Conservation (phyloP, 1,139 yeast genomes). For the Geotrichum citri-aurantii region DNA sequence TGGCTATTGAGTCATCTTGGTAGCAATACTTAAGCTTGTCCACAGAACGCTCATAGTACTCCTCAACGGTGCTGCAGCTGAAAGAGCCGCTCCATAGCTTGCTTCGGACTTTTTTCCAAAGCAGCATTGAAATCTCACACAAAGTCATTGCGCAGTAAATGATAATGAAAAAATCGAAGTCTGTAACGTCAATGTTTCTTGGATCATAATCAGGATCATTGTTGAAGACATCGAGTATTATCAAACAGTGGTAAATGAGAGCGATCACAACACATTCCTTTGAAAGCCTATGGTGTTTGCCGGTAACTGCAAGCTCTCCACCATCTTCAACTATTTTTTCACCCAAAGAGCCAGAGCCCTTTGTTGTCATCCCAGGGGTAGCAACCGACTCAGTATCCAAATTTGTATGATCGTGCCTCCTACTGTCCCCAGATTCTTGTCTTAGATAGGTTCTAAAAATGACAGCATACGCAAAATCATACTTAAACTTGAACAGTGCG, state of each 20-base stretch:
- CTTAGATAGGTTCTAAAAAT: conserved; percentile 13
- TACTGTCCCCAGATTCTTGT: conserved; percentile 10
- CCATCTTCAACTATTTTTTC: background rate
- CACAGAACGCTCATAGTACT: conserved; percentile 15
- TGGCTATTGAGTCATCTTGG: conserved; percentile 11
- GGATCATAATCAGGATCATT: conserved; percentile 13
- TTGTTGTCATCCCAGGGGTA: background rate
- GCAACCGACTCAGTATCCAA: background rate
- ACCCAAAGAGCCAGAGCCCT: background rate
- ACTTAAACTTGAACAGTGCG: conserved; percentile 1
- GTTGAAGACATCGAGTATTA: conserved; percentile 10
- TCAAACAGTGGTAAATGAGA: conserved; percentile 10
- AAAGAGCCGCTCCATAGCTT: conserved; percentile 14
- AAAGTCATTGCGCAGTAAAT: conserved; percentile 16
- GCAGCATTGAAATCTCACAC: conserved; percentile 13
- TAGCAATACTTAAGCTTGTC: conserved; percentile 9
- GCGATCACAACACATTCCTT: conserved; percentile 17
- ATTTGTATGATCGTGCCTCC: background rate
- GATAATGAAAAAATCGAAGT: conserved; percentile 13
- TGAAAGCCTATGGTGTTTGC: conserved; percentile 5
- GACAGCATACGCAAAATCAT: conserved; percentile 16
- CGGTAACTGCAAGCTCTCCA: conserved; percentile 5
- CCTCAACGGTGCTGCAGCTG: conserved; percentile 14
- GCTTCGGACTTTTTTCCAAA: conserved; percentile 13
- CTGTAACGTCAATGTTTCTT: conserved; percentile 10